These are phyloP conservation scores for Mesembryanthemum crystallinum DNA, from an alignment of 148 eudicot species.

Conservation along the genomic window DNA sequence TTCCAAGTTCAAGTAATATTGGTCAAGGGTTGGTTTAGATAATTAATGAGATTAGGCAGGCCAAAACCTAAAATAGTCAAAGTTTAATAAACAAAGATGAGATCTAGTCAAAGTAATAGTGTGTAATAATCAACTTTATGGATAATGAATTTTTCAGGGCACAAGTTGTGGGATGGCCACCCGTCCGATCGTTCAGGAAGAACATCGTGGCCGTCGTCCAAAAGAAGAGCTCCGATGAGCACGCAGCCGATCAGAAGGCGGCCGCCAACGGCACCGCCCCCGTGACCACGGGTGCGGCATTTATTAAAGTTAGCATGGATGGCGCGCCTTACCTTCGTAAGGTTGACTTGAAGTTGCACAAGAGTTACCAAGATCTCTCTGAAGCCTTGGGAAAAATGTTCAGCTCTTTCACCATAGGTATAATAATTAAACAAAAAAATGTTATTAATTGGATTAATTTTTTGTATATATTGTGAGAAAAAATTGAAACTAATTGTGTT, in stretches of 20 bases:
- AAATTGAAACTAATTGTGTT: background rate
- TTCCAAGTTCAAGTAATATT: background rate
- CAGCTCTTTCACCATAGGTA: conserved; percentile 62
- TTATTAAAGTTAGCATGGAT: conserved; percentile 56
- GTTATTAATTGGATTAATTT: background rate
- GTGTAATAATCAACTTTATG: background rate
- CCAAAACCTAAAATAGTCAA: conserved; percentile 21
- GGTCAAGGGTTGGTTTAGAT: conserved; percentile 26
- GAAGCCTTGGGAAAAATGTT: conserved; percentile 62
- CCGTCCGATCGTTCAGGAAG: conserved; percentile 57
- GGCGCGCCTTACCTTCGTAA: conserved; percentile 67
- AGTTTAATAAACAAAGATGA: background rate
- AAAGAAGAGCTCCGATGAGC: conserved; percentile 34
- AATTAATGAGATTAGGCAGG: conserved; percentile 20
- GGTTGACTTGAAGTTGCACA: conserved; percentile 57
- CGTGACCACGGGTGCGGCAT: conserved; percentile 23
- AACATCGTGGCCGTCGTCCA: conserved; percentile 39
- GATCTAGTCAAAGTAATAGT: background rate
- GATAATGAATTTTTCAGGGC: conserved; percentile 32
- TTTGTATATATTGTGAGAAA: background rate
- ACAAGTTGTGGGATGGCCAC: conserved; percentile 76
- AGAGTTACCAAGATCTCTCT: conserved; percentile 48
- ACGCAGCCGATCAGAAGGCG: conserved; percentile 25
- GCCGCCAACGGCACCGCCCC: background rate
- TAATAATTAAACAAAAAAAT: background rate